Evolutionary conservation across 2,329 filamentous ascomycete species (phyloP), one percentile per base, ranked within the genome.

Genomic region (Cladosporium sp.): DNA sequence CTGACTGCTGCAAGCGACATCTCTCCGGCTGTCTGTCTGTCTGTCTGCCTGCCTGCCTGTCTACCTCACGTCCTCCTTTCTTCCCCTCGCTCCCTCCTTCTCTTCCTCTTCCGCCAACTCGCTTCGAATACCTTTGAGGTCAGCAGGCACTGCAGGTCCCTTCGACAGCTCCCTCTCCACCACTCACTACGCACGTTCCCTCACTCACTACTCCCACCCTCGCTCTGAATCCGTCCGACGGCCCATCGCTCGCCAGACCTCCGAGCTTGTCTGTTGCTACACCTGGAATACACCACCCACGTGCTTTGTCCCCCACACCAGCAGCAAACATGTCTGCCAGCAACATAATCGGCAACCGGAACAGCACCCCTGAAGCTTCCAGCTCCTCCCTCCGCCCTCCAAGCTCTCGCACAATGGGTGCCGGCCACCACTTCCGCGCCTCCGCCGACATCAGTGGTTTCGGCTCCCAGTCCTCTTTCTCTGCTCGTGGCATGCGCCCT

Each of bases 401-500:
- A n/a, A 51, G 54, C 19, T 54, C 58, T 19, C 63, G 63, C 52
- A 61, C 63, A 61, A 77, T 95, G 61, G 88, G 84, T 54, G 80
- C 86, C 55, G 85, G 85, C 50, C 88, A 92, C 70, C 88, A 93
- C 68, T 84, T 99, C 56, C 89, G 93, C 64, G 89, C 91, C 41
- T 99, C 93, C 47, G 92, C 93, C 63, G 93, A 99, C 69, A 95
- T 97, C 88, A 88, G 89, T 56, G 85, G 85, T 43, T 88, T 95
- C 66, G 64, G 65, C 39, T 83, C 72, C 67, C 78, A 61, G 67
- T 89, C 75, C 63, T 86, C 75, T 62, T 82, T 83, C 27, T 81
- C 87, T 38, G 86, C 81, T 65, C 88, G 90, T 59, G 80, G 77
- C 66, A 95, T 96, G 63, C 88, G 93, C 53, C 93, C 93, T 27